Evolutionary conservation across 2,329 filamentous ascomycete species (phyloP).

Genomic region (Fusarium sp.): DNA sequence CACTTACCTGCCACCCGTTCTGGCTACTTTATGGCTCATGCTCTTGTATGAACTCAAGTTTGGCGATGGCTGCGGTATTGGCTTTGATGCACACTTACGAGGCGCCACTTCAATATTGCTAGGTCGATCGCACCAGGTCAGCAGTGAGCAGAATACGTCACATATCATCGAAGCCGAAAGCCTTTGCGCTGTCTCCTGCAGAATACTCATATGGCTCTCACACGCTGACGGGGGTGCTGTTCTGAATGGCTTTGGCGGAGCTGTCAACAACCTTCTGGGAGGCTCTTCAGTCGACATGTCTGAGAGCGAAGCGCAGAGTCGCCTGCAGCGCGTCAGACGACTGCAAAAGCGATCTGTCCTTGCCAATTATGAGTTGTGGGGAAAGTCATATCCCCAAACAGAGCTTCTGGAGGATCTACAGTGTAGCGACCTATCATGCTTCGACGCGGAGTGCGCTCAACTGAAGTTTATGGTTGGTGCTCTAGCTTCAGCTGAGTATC

Average conservation of each 20-base stretch:
- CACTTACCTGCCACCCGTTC: neutral
- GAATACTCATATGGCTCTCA: neutral
- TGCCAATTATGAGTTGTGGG: neutral
- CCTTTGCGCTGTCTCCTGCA: neutral
- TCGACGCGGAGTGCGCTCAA: neutral
- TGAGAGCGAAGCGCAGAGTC: neutral
- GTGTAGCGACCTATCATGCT: neutral
- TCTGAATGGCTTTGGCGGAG: neutral
- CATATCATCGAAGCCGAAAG: neutral
- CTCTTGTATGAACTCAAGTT: neutral
- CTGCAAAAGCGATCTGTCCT: neutral
- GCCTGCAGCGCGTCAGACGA: neutral
- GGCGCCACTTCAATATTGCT: neutral
- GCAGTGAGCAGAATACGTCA: fast-evolving
- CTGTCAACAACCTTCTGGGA: neutral
- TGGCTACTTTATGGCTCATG: neutral
- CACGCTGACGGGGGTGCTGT: neutral
- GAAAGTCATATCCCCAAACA: neutral
- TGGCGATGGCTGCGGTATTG: neutral
- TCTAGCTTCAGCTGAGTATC: neutral
- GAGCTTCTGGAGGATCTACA: neutral
- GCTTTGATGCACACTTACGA: neutral
- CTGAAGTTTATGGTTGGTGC: neutral
- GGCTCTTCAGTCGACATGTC: neutral
- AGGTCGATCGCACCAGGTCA: neutral